phyloP scores from a whole-genome alignment of 2,329 filamentous ascomycete genomes.

The Diaporthe vexans region DNA sequence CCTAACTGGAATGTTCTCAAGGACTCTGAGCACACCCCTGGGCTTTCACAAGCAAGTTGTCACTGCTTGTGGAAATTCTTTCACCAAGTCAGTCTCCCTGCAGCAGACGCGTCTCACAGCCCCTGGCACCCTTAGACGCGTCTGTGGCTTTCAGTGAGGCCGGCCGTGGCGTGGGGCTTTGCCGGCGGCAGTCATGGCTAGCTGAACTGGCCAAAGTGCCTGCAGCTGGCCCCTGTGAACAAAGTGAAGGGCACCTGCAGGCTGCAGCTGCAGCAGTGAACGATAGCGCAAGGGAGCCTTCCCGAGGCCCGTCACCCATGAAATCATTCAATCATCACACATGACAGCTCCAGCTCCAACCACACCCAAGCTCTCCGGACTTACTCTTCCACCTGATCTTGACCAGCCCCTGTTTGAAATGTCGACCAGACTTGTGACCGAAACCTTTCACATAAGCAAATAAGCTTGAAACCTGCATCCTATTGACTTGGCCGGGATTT shows the following conservation, averaged over 20 bases:
- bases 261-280: constrained; percentile 14
- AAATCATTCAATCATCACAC: constrained; percentile 17
- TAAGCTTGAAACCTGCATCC: not conserved
- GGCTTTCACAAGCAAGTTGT: not conserved
- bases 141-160: constrained; percentile 16
- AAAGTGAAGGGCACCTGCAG: constrained; percentile 6
- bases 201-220: constrained; percentile 1
- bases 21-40: not conserved
- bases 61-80: constrained; percentile 8
- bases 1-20: not conserved
- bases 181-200: constrained; percentile 16
- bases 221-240: not conserved
- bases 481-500: not conserved
- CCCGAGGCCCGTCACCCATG: constrained; percentile 11
- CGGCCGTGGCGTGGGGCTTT: not conserved
- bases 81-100: not conserved
- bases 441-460: not conserved
- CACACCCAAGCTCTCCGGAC: not conserved
- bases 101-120: constrained; percentile 20
- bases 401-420: constrained; percentile 16
- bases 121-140: constrained; percentile 7
- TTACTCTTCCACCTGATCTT: constrained; percentile 11
- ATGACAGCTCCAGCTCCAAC: constrained; percentile 17
- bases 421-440: not conserved
- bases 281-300: not conserved